These are phyloP conservation scores for Paramyrothecium roridum DNA, from an alignment of 2,329 filamentous ascomycete species.

Conservation along the genomic window DNA sequence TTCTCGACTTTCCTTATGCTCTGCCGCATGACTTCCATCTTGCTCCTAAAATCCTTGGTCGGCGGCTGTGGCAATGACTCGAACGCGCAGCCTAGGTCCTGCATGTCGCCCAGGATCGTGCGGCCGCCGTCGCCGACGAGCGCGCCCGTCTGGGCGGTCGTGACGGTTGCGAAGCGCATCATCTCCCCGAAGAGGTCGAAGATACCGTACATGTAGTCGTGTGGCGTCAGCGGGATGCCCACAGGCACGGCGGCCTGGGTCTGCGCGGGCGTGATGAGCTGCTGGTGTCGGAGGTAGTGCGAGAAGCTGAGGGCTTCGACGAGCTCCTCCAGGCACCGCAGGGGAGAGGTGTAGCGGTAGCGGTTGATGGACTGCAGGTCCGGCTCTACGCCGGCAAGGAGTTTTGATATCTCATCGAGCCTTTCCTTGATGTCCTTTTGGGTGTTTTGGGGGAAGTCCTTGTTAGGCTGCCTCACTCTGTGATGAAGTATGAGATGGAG, in stretches of 20 bases:
- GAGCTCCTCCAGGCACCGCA: slow-evolving; percentile 89
- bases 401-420: slow-evolving; percentile 65
- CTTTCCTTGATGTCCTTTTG: slow-evolving; percentile 67
- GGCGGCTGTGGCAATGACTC: slow-evolving; percentile 66
- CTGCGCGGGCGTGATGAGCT: slow-evolving; percentile 66
- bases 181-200: slow-evolving; percentile 95
- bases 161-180: slow-evolving; percentile 93
- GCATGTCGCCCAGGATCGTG: slow-evolving; percentile 76
- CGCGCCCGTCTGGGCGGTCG: slow-evolving; percentile 70
- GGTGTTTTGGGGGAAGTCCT: slow-evolving; percentile 65
- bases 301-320: slow-evolving; percentile 88
- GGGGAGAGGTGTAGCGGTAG: slow-evolving; percentile 75
- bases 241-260: slow-evolving; percentile 46
- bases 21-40: slow-evolving; percentile 80
- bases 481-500: slow-evolving; percentile 9
- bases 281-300: slow-evolving; percentile 79
- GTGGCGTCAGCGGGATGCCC: slow-evolving; percentile 64
- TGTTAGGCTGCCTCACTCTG: slow-evolving; percentile 62
- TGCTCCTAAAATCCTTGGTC: slow-evolving; percentile 63
- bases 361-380: slow-evolving; percentile 79
- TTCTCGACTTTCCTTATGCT: slow-evolving; percentile 94
- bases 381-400: slow-evolving; percentile 64
- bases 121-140: slow-evolving; percentile 38
- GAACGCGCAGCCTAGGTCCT: slow-evolving; percentile 71
- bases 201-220: slow-evolving; percentile 87